Evolutionary conservation across 2,329 filamentous ascomycete species (phyloP).

Genomic region (Aspergillus vadensis): DNA sequence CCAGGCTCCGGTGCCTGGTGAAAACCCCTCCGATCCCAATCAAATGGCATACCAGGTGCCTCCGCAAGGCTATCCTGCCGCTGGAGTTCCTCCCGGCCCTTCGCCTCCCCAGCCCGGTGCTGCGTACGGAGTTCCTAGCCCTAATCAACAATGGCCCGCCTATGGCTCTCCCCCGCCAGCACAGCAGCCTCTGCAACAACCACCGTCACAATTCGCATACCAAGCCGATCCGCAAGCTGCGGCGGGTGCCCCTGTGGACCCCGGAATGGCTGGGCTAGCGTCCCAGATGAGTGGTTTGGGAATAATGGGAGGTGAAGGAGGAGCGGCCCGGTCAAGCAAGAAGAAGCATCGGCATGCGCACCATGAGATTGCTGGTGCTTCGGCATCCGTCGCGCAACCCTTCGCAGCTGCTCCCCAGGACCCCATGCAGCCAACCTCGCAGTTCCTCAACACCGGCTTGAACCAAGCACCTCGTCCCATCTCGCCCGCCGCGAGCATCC

Average conservation of each 20-base stretch:
- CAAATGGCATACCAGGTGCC: slow-evolving; percentile 51
- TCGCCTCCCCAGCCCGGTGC: slow-evolving; percentile 43
- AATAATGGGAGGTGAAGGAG: slow-evolving; percentile 56
- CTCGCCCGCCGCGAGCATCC: slow-evolving; percentile 32
- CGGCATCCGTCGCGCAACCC: slow-evolving; percentile 55
- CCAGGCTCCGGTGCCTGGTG: slow-evolving; percentile 38
- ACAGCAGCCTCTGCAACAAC: slow-evolving; percentile 28
- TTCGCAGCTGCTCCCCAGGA: slow-evolving; percentile 58
- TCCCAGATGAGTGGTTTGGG: slow-evolving; percentile 79
- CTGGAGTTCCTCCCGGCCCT: slow-evolving; percentile 38
- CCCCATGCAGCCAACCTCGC: slow-evolving; percentile 54
- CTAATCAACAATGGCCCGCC: slow-evolving; percentile 36
- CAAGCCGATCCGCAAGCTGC: slow-evolving; percentile 30
- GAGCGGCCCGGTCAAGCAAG: slow-evolving; percentile 55
- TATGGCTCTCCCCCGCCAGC: slow-evolving; percentile 25
- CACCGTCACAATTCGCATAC: slow-evolving; percentile 31
- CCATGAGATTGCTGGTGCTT: slow-evolving; percentile 76
- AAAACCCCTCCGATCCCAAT: slow-evolving; percentile 59
- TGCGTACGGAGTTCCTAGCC: slow-evolving; percentile 37
- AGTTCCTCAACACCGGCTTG: slow-evolving; percentile 61
- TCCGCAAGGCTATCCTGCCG: slow-evolving; percentile 54
- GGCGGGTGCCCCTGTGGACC: slow-evolving; percentile 29
- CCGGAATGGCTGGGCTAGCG: slow-evolving; percentile 44
- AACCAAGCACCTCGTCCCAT: slow-evolving; percentile 39
- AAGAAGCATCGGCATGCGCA: slow-evolving; percentile 96